Evolutionary conservation across 2,329 filamentous ascomycete species (phyloP).

Genomic region (Juglanconis oblonga): DNA sequence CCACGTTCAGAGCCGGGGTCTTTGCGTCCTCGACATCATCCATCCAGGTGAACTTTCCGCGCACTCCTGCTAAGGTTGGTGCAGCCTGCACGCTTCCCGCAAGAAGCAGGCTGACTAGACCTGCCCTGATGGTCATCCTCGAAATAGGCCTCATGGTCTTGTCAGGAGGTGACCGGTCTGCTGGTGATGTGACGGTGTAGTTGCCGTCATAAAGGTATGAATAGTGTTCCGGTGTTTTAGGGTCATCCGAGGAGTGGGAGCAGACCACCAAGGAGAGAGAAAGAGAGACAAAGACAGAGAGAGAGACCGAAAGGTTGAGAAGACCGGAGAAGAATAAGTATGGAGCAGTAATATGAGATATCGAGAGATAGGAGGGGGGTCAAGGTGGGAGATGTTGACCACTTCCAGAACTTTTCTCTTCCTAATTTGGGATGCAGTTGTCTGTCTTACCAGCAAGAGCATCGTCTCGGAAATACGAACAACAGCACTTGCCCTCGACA

Average conservation of each 20-base stretch:
- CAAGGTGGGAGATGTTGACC: neutral
- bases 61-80: neutral
- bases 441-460: slow-evolving; percentile 6
- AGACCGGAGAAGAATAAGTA: neutral
- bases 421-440: neutral
- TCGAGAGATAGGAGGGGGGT: neutral
- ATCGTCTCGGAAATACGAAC: neutral
- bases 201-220: neutral
- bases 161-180: neutral
- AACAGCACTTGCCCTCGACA: neutral
- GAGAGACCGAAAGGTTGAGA: neutral
- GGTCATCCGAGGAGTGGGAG: too few species aligned
- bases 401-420: neutral
- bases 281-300: neutral
- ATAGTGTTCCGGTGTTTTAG: too few species aligned
- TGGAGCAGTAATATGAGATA: too few species aligned
- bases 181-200: neutral
- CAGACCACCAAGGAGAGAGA: neutral
- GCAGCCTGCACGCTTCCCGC: slow-evolving; percentile 5
- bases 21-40: slow-evolving; percentile 1
- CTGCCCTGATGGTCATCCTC: neutral
- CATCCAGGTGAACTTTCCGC: slow-evolving; percentile 1
- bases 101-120: slow-evolving; percentile 5
- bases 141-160: slow-evolving; percentile 6
- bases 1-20: slow-evolving; percentile 19